phyloP scores from a whole-genome alignment of 306 rosid species.

The Lathyrus oleraceus region DNA sequence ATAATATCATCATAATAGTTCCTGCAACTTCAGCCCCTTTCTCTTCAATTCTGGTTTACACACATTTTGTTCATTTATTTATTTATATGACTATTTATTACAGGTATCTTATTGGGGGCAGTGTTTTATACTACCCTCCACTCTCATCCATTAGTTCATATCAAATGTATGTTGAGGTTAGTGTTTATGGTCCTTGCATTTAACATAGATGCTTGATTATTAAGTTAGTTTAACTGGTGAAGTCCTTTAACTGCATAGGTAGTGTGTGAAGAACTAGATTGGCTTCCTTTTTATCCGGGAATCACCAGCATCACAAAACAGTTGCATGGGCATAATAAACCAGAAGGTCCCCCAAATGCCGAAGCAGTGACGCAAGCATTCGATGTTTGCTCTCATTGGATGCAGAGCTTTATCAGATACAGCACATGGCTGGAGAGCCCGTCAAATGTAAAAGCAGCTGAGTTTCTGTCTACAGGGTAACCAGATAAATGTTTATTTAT shows the following conservation, averaged over 20 bases:
- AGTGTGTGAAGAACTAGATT: conserved; percentile 98
- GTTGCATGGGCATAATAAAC: conserved; percentile 60
- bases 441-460: conserved; percentile 92
- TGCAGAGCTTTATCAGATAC: conserved; percentile 87
- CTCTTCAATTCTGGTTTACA: conserved; percentile 1
- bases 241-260: conserved; percentile 56
- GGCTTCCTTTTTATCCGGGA: conserved; percentile 95
- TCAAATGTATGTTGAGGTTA: conserved; percentile 94
- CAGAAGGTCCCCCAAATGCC: conserved; percentile 79
- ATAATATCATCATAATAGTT: conserved; percentile 10
- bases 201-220: conserved; percentile 29
- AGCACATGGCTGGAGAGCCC: conserved; percentile 91
- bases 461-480: conserved; percentile 91
- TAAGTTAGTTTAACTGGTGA: conserved; percentile 36
- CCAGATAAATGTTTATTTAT: conserved; percentile 28
- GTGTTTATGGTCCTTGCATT: conserved; percentile 39
- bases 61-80: conserved; percentile 34
- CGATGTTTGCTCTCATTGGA: conserved; percentile 92
- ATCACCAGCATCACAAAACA: conserved; percentile 53
- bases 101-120: conserved; percentile 95
- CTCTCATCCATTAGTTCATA: conserved; percentile 96
- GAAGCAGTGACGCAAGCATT: conserved; percentile 75
- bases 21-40: not conserved
- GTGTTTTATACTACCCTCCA: conserved; percentile 90
- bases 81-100: conserved; percentile 37